These are phyloP conservation scores for Aspergillus baeticus DNA, from an alignment of 495 filamentous ascomycete genomes.

Conservation along the genomic window DNA sequence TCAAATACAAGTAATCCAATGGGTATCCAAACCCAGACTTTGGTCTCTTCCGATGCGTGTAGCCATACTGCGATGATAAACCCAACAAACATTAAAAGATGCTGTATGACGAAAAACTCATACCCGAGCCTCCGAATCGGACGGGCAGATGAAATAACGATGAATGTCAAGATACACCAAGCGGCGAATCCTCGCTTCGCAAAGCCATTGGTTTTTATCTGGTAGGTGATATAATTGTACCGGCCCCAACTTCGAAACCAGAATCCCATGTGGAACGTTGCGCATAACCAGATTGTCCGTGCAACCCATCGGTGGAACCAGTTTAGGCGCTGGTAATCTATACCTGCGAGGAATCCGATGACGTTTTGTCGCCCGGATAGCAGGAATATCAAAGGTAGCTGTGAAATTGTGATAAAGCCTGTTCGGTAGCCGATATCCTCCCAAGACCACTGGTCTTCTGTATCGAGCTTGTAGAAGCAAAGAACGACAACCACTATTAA, in stretches of 20 bases:
- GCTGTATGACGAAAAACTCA: conserved; percentile 81
- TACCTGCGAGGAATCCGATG: conserved; percentile 64
- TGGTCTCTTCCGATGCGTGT: conserved; percentile 59
- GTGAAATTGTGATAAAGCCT: conserved; percentile 74
- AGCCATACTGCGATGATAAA: conserved; percentile 64
- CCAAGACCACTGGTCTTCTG: conserved; percentile 44
- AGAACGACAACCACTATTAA: conserved; percentile 39
- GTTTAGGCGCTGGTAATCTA: conserved; percentile 73
- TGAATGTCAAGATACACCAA: conserved; percentile 73
- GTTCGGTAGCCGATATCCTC: conserved; percentile 75
- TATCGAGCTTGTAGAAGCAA: conserved; percentile 43
- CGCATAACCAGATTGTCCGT: conserved; percentile 70
- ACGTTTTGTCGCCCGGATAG: conserved; percentile 78
- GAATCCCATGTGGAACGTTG: conserved; percentile 71
- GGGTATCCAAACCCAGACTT: conserved; percentile 67
- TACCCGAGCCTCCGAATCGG: conserved; percentile 69
- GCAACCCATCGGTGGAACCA: conserved; percentile 84
- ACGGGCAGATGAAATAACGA: conserved; percentile 63
- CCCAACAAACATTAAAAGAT: conserved; percentile 64
- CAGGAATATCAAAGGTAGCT: conserved; percentile 78
- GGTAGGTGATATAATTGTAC: conserved; percentile 58
- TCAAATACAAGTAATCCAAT: conserved; percentile 72
- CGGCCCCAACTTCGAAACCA: conserved; percentile 69
- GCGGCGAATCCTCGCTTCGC: conserved; percentile 69
- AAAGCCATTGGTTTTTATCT: conserved; percentile 63